Conservation (phyloP, 2,329 filamentous ascomycete genomes). For the Phaeosphaeriaceae sp. region DNA sequence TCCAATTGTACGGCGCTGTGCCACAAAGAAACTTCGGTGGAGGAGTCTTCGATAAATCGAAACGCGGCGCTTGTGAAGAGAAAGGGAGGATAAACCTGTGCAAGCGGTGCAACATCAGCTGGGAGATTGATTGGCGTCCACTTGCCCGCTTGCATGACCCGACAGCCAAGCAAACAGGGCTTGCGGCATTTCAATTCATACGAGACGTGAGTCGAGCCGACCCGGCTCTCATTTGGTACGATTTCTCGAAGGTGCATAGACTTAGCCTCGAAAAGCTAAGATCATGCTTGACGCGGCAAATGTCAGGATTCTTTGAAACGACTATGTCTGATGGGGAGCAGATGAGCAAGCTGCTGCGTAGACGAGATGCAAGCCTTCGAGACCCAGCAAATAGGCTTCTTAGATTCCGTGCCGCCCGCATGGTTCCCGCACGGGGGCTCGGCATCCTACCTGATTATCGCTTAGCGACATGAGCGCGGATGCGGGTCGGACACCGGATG, state of each 20-base stretch:
- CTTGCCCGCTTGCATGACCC: background rate
- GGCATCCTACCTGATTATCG: constrained; percentile 10
- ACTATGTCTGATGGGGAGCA: background rate
- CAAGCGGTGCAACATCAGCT: background rate
- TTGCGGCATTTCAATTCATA: background rate
- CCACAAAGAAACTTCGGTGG: constrained; percentile 1
- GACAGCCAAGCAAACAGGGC: background rate
- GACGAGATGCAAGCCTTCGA: background rate
- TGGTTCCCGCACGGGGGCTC: constrained; percentile 8
- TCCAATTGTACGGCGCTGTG: constrained; percentile 1
- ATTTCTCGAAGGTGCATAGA: background rate
- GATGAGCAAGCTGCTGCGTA: background rate
- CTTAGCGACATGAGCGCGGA: constrained; percentile 4
- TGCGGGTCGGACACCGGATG: constrained; percentile 2
- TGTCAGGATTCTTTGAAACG: background rate
- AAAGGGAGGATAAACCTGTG: constrained; percentile 4
- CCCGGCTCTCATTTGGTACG: background rate
- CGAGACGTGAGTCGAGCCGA: background rate
- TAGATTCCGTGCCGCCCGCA: constrained; percentile 13
- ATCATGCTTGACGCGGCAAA: background rate
- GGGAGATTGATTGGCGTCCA: constrained; percentile 2
- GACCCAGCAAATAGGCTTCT: constrained; percentile 16
- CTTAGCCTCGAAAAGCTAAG: background rate
- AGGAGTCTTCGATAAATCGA: background rate
- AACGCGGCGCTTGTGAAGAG: constrained; percentile 1